Conservation (phyloP, 140 eudicot genomes). For the Cichorium intybus region DNA sequence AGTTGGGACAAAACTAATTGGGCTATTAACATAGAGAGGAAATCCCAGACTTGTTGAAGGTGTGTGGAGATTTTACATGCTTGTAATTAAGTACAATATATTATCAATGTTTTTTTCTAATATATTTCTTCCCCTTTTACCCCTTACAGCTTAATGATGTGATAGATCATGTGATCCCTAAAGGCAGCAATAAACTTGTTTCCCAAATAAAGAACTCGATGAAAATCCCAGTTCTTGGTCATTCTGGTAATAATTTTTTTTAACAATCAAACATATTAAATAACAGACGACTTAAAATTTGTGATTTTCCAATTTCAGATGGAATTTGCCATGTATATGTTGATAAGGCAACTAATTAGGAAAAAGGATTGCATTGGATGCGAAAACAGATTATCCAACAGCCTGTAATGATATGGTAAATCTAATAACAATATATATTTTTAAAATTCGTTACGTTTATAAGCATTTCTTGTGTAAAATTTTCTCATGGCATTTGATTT, state of each 20-base stretch:
- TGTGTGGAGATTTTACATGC: conserved; percentile 16
- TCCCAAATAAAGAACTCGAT: conserved; percentile 77
- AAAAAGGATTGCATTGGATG: conserved; percentile 64
- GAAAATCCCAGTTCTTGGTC: conserved; percentile 94
- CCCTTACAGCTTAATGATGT: conserved; percentile 81
- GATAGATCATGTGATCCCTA: conserved; percentile 94
- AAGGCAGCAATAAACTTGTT: conserved; percentile 96
- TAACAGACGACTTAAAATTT: not conserved
- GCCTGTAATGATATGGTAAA: conserved; percentile 95
- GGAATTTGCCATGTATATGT: conserved; percentile 93
- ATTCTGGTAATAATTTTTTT: conserved; percentile 59
- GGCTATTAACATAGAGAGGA: conserved; percentile 82
- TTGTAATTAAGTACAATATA: conserved; percentile 3
- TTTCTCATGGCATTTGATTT: not conserved
- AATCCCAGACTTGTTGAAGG: conserved; percentile 86
- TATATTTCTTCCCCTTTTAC: not conserved
- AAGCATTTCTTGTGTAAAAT: not conserved
- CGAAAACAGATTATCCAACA: conserved; percentile 88
- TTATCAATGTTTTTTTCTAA: not conserved
- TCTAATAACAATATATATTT: not conserved
- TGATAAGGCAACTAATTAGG: conserved; percentile 79
- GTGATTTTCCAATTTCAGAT: conserved; percentile 43
- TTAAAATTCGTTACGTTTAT: conserved; percentile 1
- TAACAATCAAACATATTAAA: not conserved
- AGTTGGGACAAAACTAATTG: conserved; percentile 76